Evolutionary conservation across 345 rosid species (phyloP), one percentile per base, ranked within the genome.

Genomic region (Zanthoxylum bungeanum): DNA sequence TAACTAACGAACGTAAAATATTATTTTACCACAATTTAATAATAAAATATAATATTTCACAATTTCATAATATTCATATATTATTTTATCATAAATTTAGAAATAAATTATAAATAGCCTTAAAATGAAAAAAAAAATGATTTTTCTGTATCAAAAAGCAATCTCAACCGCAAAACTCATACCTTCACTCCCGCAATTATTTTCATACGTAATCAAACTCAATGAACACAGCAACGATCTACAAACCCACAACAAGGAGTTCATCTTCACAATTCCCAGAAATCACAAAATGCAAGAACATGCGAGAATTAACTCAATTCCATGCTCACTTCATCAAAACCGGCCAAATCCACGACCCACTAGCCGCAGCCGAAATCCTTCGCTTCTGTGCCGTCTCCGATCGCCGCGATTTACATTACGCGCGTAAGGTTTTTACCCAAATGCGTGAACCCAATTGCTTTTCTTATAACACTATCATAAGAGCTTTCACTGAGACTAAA

Each of bases 381-480:
- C 83, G 83, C 21, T 78, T 69, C 76, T 80, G 79, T 70, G 58
- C 88, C 30, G 76, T 87, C 61, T 86, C 91, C 63, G 34, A 73
- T 53, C 82, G 69, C 56, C 84, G 80, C 3, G 80, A 85, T 75
- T 66, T 86, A 22, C 69, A 47, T 0, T 89, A 86, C 51, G 91
- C 89, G 0, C 66, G 60, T 24, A 84, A 81, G 76, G 73, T 89
- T 56, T 91, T 89, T 56, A 60, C 9, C 64, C 84, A 77, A 60
- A 86, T 91, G 77, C 77, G 52, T 30, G 70, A 77, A 3, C 87
- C 86, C 28, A 89, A 89, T 65, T 85, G 95, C 85, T 91, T 89
- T 75, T 88, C 97, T 51, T 91, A 89, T 87, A 91, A 91, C 74
- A 80, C 97, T 0, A 79, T 91, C n/a, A 81, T 89, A 75, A 80